Conservation (phyloP, 495 filamentous ascomycete species). For the Daldinia childiae region DNA sequence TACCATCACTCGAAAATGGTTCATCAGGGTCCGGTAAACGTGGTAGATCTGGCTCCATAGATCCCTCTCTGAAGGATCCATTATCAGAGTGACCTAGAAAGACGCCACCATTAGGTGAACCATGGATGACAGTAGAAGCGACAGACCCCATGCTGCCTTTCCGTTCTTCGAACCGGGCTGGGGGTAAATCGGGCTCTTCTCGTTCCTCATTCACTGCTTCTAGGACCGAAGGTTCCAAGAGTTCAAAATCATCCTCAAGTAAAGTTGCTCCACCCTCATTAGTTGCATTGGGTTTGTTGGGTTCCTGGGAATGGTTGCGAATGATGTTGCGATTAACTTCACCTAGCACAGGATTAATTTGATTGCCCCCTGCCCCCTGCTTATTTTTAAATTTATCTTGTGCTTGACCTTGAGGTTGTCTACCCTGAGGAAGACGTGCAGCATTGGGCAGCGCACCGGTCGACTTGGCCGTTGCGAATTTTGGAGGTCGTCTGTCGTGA, state of each 20-base stretch:
- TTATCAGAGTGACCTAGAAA: constrained; percentile 35
- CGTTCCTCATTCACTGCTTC: constrained; percentile 45
- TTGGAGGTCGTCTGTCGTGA: constrained; percentile 11
- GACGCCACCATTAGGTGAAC: constrained; percentile 39
- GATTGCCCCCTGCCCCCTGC: not conserved
- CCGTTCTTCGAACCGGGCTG: constrained; percentile 34
- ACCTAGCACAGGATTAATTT: constrained; percentile 19
- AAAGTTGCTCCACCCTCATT: constrained; percentile 8
- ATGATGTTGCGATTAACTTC: constrained; percentile 43
- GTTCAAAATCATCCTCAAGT: constrained; percentile 59
- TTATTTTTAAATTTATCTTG: constrained; percentile 27
- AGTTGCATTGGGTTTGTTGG: constrained; percentile 14
- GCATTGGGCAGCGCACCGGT: not conserved
- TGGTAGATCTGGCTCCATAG: constrained; percentile 50
- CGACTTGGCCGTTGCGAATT: not conserved
- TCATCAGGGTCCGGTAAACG: constrained; percentile 45
- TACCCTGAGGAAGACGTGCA: constrained; percentile 5
- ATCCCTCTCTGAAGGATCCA: constrained; percentile 37
- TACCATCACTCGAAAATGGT: constrained; percentile 49
- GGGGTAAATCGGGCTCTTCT: constrained; percentile 47
- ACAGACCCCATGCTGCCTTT: constrained; percentile 51
- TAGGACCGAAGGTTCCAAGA: constrained; percentile 52
- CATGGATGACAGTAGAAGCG: constrained; percentile 53
- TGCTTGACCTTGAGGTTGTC: constrained; percentile 11
- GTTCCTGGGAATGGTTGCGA: constrained; percentile 31